phyloP scores from a whole-genome alignment of 2,329 filamentous ascomycete species.

The Emmonsia crescens region DNA sequence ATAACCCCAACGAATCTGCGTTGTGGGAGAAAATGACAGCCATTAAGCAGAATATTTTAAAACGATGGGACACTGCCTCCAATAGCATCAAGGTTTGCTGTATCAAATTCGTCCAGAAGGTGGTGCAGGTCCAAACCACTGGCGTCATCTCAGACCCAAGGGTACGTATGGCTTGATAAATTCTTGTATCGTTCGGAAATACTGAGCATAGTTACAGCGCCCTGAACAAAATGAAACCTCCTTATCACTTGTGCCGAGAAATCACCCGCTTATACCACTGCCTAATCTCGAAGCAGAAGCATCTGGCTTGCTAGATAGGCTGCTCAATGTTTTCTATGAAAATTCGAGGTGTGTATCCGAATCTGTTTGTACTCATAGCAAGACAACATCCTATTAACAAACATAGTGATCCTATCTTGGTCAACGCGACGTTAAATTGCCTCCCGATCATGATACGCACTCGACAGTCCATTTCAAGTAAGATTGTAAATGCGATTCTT shows the following conservation, averaged over 20 bases:
- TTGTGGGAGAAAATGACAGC: constrained; percentile 80
- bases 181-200: not conserved
- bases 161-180: constrained; percentile 42
- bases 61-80: constrained; percentile 71
- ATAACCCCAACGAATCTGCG: constrained; percentile 68
- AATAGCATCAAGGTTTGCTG: constrained; percentile 80
- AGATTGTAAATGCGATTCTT: constrained; percentile 74
- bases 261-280: constrained; percentile 68
- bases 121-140: constrained; percentile 85
- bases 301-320: constrained; percentile 76
- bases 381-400: constrained; percentile 5
- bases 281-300: constrained; percentile 85
- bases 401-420: constrained; percentile 67
- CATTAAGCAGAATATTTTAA: constrained; percentile 81
- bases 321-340: constrained; percentile 77
- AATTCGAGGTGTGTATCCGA: constrained; percentile 57
- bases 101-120: constrained; percentile 92
- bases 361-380: constrained; percentile 1
- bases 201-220: constrained; percentile 41
- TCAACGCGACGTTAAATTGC: constrained; percentile 86
- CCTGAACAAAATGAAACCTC: constrained; percentile 74
- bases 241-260: constrained; percentile 69
- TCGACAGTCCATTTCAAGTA: constrained; percentile 68
- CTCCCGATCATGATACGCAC: constrained; percentile 72
- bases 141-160: constrained; percentile 70